Percentiles rank a stretch among this genome's conserved stretches.
phyloP scores from a whole-genome alignment of 495 filamentous ascomycete genomes.

The Trichoderma reesei region DNA sequence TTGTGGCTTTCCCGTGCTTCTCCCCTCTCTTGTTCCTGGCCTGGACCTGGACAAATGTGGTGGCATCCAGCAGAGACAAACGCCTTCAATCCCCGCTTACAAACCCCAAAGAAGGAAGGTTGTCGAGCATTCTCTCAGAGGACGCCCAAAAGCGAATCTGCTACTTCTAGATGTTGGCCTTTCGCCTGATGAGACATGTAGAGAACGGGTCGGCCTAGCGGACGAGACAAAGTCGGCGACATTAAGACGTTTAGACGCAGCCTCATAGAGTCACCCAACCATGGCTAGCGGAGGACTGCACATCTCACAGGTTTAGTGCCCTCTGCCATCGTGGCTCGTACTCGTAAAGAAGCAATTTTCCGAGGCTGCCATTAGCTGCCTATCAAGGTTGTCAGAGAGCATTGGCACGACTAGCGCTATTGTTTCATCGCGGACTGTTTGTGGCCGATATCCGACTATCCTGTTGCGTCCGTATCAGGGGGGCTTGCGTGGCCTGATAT shows the following conservation, averaged over 20 bases:
- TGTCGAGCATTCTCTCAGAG: background rate
- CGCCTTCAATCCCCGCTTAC: background rate
- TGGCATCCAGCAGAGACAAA: background rate
- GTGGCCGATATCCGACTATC: background rate
- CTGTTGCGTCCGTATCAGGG: background rate
- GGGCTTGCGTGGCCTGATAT: background rate
- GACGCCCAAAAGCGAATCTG: background rate
- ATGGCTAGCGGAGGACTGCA: background rate
- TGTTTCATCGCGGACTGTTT: background rate
- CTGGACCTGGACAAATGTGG: background rate
- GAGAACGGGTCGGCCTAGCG: background rate
- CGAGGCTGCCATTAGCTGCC: background rate
- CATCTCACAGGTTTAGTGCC: background rate
- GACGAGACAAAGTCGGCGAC: background rate
- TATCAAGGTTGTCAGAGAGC: background rate
- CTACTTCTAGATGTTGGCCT: background rate
- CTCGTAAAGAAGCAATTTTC: background rate
- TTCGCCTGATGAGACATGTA: background rate
- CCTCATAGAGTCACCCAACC: background rate
- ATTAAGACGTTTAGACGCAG: background rate
- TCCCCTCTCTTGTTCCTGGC: background rate
- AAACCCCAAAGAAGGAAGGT: background rate
- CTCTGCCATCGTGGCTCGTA: background rate
- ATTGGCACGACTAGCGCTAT: background rate
- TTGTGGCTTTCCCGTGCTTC: background rate